A percentile compares a stretch with the other conserved stretches of the same genome.
These are phyloP conservation scores for Colletotrichum gigasporum DNA, from an alignment of 2,329 filamentous ascomycete species.

Conservation along the genomic window DNA sequence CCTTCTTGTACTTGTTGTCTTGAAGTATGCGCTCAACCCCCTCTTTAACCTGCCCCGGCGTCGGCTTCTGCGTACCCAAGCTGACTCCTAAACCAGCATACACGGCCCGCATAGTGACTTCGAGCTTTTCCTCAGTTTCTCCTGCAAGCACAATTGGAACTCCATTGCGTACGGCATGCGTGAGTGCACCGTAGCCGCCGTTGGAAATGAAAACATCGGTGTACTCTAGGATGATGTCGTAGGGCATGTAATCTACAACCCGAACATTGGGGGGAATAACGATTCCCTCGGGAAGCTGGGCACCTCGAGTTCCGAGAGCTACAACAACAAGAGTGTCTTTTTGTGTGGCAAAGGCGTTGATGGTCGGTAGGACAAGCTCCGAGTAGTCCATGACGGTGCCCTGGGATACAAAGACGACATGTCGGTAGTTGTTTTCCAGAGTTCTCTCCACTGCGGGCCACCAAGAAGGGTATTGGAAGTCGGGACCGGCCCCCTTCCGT, in stretches of 20 bases:
- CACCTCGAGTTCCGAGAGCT: slow-evolving; percentile 39
- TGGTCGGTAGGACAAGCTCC: slow-evolving; percentile 54
- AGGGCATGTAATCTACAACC: slow-evolving; percentile 58
- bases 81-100: slow-evolving; percentile 56
- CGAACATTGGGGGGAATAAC: slow-evolving; percentile 49
- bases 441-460: slow-evolving; percentile 51
- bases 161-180: slow-evolving; percentile 53
- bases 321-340: slow-evolving; percentile 48
- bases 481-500: slow-evolving; percentile 39
- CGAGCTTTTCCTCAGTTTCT: slow-evolving; percentile 50
- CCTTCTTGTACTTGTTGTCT: slow-evolving; percentile 20
- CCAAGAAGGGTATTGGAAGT: slow-evolving; percentile 50
- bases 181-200: slow-evolving; percentile 58
- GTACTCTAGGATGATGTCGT: slow-evolving; percentile 55
- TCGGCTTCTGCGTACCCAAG: slow-evolving; percentile 46
- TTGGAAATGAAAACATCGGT: slow-evolving; percentile 58
- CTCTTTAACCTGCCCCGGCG: slow-evolving; percentile 23
- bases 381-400: slow-evolving; percentile 53
- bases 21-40: slow-evolving; percentile 3
- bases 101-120: slow-evolving; percentile 51
- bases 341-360: slow-evolving; percentile 50
- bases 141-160: slow-evolving; percentile 59
- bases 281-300: slow-evolving; percentile 10
- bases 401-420: slow-evolving; percentile 55
- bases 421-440: slow-evolving; percentile 9